Percentiles rank a stretch among this genome's conserved stretches.
Evolutionary conservation across 2,329 filamentous ascomycete species (phyloP).

Genomic region (Aspergillus vadensis): DNA sequence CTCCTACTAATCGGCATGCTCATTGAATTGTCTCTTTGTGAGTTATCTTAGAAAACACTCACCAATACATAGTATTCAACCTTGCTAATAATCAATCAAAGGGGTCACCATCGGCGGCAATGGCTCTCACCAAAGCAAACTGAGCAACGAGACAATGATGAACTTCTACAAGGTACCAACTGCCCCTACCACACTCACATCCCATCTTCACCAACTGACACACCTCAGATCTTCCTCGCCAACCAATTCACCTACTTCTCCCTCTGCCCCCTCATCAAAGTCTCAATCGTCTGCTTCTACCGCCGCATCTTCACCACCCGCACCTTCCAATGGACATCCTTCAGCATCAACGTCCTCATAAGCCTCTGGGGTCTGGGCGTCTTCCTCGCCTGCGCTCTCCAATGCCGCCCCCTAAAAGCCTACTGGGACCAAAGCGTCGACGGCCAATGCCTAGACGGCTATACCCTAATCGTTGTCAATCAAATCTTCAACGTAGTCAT

Average conservation of each 20-base stretch:
- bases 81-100: constrained; percentile 20
- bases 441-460: constrained; percentile 31
- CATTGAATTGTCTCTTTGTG: constrained; percentile 34
- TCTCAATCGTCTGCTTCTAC: constrained; percentile 40
- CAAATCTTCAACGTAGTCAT: constrained; percentile 37
- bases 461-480: constrained; percentile 36
- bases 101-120: constrained; percentile 38
- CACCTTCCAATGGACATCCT: constrained; percentile 29
- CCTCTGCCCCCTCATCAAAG: constrained; percentile 35
- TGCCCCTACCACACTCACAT: not conserved
- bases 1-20: constrained; percentile 33
- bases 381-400: constrained; percentile 35
- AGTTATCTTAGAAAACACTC: constrained; percentile 6
- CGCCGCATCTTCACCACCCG: constrained; percentile 36
- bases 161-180: constrained; percentile 34
- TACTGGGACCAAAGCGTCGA: constrained; percentile 34
- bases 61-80: not conserved
- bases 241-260: constrained; percentile 40
- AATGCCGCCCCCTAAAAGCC: constrained; percentile 33
- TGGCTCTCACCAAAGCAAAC: constrained; percentile 25
- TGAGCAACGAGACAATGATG: constrained; percentile 26
- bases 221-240: constrained; percentile 34
- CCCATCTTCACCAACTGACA: not conserved
- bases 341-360: constrained; percentile 33
- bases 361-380: constrained; percentile 32